A percentile compares a stretch with the other conserved stretches of the same genome.
phyloP scores from a whole-genome alignment of 148 eudicot species.

The Bassia scoparia region DNA sequence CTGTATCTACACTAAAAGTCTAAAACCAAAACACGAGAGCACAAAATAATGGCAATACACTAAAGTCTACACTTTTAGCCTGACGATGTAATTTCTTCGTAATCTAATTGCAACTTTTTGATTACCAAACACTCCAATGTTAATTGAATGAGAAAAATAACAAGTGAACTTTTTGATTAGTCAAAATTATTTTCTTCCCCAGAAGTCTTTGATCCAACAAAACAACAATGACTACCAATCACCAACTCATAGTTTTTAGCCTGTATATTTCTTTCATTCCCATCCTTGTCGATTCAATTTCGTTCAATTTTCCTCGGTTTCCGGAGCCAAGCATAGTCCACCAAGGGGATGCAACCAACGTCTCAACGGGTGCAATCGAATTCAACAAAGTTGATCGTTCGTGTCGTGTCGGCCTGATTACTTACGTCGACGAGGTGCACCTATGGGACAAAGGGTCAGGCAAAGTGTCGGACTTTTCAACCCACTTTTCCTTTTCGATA shows the following conservation, averaged over 20 bases:
- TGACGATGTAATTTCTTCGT: too few relatives aligned
- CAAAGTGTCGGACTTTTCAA: conserved; percentile 43
- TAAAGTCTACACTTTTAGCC: too few relatives aligned
- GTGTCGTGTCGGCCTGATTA: conserved; percentile 34
- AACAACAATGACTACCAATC: neutral
- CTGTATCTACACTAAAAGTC: too few relatives aligned
- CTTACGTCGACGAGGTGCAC: conserved; percentile 28
- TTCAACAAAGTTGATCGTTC: conserved; percentile 30
- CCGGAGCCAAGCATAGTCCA: conserved; percentile 23
- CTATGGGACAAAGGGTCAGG: conserved; percentile 33
- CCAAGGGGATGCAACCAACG: conserved; percentile 38
- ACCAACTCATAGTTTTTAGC: neutral
- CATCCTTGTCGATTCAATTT: conserved; percentile 10
- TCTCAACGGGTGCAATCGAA: conserved; percentile 31
- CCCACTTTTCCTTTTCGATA: conserved; percentile 45
- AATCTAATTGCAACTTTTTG: too few relatives aligned
- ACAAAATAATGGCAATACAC: too few relatives aligned
- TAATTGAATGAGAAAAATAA: too few relatives aligned
- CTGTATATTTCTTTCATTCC: neutral
- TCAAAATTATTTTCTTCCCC: too few relatives aligned
- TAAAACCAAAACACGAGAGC: too few relatives aligned
- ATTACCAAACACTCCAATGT: too few relatives aligned
- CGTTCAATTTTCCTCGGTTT: conserved; percentile 30
- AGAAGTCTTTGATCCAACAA: neutral
- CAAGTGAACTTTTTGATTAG: too few relatives aligned